phyloP scores from a whole-genome alignment of 768 basidiomycete genomes.

The Guyanaporus albipodus region DNA sequence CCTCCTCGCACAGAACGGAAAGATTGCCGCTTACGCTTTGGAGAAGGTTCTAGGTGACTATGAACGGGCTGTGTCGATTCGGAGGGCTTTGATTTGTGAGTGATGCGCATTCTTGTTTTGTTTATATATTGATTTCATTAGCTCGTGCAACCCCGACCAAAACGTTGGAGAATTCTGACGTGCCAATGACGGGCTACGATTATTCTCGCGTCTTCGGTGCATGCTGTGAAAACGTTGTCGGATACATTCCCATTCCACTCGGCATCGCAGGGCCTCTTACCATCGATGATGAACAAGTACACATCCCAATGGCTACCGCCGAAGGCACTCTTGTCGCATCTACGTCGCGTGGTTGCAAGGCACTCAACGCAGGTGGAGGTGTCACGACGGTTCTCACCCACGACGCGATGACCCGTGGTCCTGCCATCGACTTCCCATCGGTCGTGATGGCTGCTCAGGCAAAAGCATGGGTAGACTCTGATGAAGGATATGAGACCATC shows the following conservation, averaged over 20 bases:
- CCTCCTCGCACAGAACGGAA: conserved; percentile 80
- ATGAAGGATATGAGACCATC: conserved; percentile 71
- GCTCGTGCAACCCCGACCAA: conserved; percentile 83
- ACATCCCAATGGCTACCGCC: conserved; percentile 99
- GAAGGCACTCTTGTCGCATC: conserved; percentile 98
- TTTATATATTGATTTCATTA: conserved; percentile 27
- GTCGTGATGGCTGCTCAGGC: conserved; percentile 78
- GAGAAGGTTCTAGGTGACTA: conserved; percentile 92
- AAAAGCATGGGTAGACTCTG: conserved; percentile 81
- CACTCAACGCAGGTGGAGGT: conserved; percentile 93
- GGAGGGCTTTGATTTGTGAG: conserved; percentile 89
- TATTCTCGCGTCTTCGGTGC: conserved; percentile 93
- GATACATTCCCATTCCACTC: conserved; percentile 93
- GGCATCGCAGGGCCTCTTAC: conserved; percentile 95
- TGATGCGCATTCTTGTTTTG: not conserved
- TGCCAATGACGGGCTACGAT: conserved; percentile 86
- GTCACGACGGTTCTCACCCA: conserved; percentile 89
- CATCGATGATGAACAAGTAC: conserved; percentile 79
- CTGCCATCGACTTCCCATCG: conserved; percentile 93
- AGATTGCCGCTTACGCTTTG: conserved; percentile 91
- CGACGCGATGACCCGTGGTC: conserved; percentile 98
- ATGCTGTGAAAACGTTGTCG: conserved; percentile 98
- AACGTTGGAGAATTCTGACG: conserved; percentile 76
- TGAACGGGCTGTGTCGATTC: conserved; percentile 81
- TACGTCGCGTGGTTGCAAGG: conserved; percentile 96